A percentile compares a stretch with the other conserved stretches of the same genome.
Evolutionary conservation across 495 filamentous ascomycete genomes (phyloP).

Genomic region (Cetradonia linearis): DNA sequence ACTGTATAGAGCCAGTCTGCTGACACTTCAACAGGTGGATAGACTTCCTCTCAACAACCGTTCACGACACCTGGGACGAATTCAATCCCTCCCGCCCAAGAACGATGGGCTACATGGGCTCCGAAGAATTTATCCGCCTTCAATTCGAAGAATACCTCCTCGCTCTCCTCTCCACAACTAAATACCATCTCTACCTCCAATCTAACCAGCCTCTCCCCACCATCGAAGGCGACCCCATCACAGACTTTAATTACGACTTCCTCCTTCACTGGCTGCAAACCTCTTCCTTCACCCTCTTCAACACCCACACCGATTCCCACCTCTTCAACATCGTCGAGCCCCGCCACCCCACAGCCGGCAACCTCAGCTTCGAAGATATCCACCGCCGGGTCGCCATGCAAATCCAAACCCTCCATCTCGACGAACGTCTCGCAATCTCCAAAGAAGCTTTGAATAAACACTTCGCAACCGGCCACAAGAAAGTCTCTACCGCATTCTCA

Average conservation of each 20-base stretch:
- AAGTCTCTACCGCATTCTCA: constrained; percentile 72
- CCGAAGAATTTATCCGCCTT: constrained; percentile 93
- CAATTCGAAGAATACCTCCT: constrained; percentile 97
- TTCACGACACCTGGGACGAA: constrained; percentile 95
- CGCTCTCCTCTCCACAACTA: constrained; percentile 75
- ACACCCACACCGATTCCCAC: constrained; percentile 67
- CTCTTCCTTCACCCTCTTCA: constrained; percentile 80
- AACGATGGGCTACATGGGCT: constrained; percentile 89
- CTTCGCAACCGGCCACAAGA: constrained; percentile 71
- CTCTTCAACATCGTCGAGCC: constrained; percentile 92
- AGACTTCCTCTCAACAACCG: constrained; percentile 83
- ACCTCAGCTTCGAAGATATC: constrained; percentile 87
- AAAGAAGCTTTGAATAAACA: constrained; percentile 70
- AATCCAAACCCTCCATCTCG: constrained; percentile 77
- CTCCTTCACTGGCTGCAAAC: constrained; percentile 73
- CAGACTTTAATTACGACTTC: constrained; percentile 71
- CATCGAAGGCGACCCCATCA: constrained; percentile 71
- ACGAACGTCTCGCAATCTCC: constrained; percentile 69
- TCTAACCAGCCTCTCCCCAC: constrained; percentile 27
- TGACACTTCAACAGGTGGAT: constrained; percentile 57
- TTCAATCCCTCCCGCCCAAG: constrained; percentile 78
- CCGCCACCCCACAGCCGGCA: constrained; percentile 87
- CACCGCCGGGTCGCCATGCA: constrained; percentile 82
- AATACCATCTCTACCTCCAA: constrained; percentile 71
- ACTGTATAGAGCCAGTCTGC: constrained; percentile 35